Evolutionary conservation across 208 protist species (phyloP), one percentile per base, ranked within the genome.

Genomic region (Phytomonas sp.): DNA sequence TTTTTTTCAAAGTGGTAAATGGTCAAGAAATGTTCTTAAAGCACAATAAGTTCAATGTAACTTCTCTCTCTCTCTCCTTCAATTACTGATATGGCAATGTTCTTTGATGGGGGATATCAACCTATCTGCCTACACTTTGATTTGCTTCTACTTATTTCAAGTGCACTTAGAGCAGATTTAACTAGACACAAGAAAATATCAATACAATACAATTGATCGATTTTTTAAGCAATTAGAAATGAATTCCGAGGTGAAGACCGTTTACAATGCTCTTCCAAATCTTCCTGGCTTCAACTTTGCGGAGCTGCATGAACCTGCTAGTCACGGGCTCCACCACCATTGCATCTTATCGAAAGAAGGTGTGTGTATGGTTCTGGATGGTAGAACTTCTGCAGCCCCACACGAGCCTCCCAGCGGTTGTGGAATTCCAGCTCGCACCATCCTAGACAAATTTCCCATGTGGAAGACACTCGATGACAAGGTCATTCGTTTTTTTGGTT

Each of bases 401-500:
- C 36, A 68, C 23, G 60, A 64, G 13, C 32, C 32, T 40, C 32
- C 13, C 60, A 17, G 60, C 23, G 86, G 84, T 34, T 92, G 87
- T 56, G 87, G 87, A 30, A 89, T 91, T 31, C 77, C 87, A 0
- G 80, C 80, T 7, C 86, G 79, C 23, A 76, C 83, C 65, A 88
- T 95, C 61, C 79, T 93, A 15, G 67, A 80, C 33, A 82, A 76
- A 70, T 93, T 93, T 62, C 87, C 91, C 7, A 76, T 87, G 32
- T 98, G 92, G 92, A 82, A 96, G 11, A 92, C 88, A 17, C 76
- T 98, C 51, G 95, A 98, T 69, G 76, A 94, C 64, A 97, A 98
- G 67, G 94, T 98, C 15, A 86, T 99, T 30, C 87, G 96, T 61
- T 99, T 98, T 76, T 96, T 96, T 70, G 96, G 80, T 31, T 99